Evolutionary conservation across 805 yeast species (phyloP).

Genomic region (Sungouiozyma ichnusensis): DNA sequence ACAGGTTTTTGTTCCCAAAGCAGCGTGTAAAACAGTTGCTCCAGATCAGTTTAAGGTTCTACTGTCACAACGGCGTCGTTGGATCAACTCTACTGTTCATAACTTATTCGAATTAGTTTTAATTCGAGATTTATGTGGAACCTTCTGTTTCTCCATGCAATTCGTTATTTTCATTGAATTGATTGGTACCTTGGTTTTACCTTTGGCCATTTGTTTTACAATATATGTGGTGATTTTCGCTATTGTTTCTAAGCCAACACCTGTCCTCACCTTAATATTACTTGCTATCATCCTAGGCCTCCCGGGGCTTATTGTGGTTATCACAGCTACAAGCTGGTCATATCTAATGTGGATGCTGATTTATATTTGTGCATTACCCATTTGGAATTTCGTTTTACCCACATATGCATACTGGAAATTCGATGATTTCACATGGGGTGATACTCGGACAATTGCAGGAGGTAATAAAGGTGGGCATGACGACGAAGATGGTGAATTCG

Average conservation of each 20-base stretch:
- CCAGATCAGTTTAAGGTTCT: conserved; percentile 72
- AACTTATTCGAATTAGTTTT: conserved; percentile 79
- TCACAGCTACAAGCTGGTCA: conserved; percentile 65
- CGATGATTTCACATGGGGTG: conserved; percentile 96
- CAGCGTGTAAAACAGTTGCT: conserved; percentile 83
- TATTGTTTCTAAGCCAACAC: conserved; percentile 63
- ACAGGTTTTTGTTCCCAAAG: conserved; percentile 79
- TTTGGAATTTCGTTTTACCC: conserved; percentile 88
- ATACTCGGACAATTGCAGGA: conserved; percentile 70
- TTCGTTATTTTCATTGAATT: conserved; percentile 77
- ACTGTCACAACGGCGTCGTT: conserved; percentile 87
- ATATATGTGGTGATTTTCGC: conserved; percentile 67
- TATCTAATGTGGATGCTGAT: conserved; percentile 72
- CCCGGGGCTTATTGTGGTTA: conserved; percentile 71
- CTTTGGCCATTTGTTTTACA: conserved; percentile 79
- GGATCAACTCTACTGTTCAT: conserved; percentile 94
- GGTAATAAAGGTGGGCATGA: conserved; percentile 51
- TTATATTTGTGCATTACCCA: conserved; percentile 73
- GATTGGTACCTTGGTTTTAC: conserved; percentile 78
- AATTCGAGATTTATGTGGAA: conserved; percentile 84
- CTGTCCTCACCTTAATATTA: conserved; percentile 62
- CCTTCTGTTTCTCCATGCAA: conserved; percentile 92
- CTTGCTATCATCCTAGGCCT: conserved; percentile 74
- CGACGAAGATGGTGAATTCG: conserved; percentile 77
- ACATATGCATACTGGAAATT: conserved; percentile 87